Evolutionary conservation across 805 yeast species (phyloP).

Genomic region (Candida sithepensis): DNA sequence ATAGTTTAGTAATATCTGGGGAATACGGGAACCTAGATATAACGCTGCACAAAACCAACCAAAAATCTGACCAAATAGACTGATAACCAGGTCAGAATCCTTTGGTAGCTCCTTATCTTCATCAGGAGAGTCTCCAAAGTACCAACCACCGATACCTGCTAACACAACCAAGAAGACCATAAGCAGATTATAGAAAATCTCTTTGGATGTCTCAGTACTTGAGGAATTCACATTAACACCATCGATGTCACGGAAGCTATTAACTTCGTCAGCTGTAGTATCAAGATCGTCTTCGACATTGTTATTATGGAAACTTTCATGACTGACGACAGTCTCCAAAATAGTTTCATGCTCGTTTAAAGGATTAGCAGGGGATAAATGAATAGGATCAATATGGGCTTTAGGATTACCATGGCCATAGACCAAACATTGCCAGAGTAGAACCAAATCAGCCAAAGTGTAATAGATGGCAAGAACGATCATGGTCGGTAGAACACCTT

Average conservation of each 20-base stretch:
- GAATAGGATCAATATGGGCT: constrained; percentile 62
- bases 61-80: constrained; percentile 78
- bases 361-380: constrained; percentile 87
- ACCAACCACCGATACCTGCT: constrained; percentile 89
- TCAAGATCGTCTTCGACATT: constrained; percentile 27
- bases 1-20: constrained; percentile 84
- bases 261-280: constrained; percentile 20
- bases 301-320: constrained; percentile 28
- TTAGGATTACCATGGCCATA: constrained; percentile 59
- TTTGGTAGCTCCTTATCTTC: constrained; percentile 30
- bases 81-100: constrained; percentile 51
- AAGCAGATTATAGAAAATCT: constrained; percentile 34
- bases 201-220: constrained; percentile 17
- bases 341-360: constrained; percentile 58
- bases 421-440: constrained; percentile 76
- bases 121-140: constrained; percentile 40
- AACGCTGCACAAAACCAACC: constrained; percentile 78
- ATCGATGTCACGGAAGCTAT: constrained; percentile 31
- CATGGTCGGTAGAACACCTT: constrained; percentile 93
- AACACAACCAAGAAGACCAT: constrained; percentile 66
- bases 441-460: constrained; percentile 83
- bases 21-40: constrained; percentile 85
- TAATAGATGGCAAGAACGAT: constrained; percentile 87
- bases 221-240: constrained; percentile 22
- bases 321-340: constrained; percentile 56